Base-by-base conservation (phyloP, 352 stramenopile species). In the Pythium insidiosum region DNA sequence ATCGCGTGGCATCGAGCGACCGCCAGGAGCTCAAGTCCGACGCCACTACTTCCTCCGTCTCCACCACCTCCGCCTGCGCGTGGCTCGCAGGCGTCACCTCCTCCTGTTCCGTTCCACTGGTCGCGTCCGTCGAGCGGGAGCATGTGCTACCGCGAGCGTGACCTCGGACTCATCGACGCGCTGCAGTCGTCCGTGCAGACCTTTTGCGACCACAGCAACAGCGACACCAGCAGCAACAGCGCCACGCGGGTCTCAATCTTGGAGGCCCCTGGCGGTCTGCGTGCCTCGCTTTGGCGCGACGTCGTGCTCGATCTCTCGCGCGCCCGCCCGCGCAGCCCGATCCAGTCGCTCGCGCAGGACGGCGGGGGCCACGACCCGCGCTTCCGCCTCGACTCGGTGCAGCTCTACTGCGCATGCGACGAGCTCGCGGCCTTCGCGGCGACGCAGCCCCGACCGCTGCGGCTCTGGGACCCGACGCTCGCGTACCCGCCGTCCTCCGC, bases 271-370 rank as follows among this genome's bases (percentile, higher is more conserved):
- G 13, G 55, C 43, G 4, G 35, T 44, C 22, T 58, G 53, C 7
- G 35, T 0, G 56, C 47, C 12, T 56, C 66, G 21, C 53, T 62
- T 12, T 71, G 80, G 35, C 49, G 61, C 29, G 70, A 84, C 35
- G 40, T 88, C 4, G 61, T 61, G 44, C 28, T 87, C 18, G 68
- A 88, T 43, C 45, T 88, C 12, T 25, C 46, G 3, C 39, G 26
- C 6, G 56, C 65, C 0, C 21, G 53, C 5, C 45, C 63, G 9
- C 13, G 46, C 5, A 31, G 40, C 9, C 52, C 56, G 20, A 71
- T 72, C 38, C 15, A 39, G 5, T 45, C 56, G 13, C 37, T 71
- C 15, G 48, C 58, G 1, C 30, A 65, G 52, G 47, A 64, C 39
- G 43, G 67, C 43, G 50, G 53, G 3, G 37, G 61, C 6, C 64